Base-by-base conservation (phyloP, 2,329 filamentous ascomycete species). In the Hymenoscyphus fraxineus region DNA sequence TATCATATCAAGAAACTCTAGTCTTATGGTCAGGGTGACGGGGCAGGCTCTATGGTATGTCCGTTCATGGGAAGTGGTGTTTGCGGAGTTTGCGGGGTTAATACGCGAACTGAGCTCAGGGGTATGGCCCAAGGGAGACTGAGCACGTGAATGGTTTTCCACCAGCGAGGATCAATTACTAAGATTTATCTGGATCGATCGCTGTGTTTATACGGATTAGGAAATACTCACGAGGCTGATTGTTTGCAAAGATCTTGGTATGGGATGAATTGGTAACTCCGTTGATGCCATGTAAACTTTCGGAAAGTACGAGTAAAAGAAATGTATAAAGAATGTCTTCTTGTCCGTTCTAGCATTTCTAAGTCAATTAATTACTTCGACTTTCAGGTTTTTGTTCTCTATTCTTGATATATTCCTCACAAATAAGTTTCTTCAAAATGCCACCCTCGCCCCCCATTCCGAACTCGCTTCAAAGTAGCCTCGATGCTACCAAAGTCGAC, bases 401-500 rank as follows among this genome's bases (percentile, higher is more conserved):
- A 10, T 27, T 13, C 47, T 51, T 19, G 1, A 13, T 13, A 22
- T 12, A 10, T 51, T 51, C 6, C 4, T 12, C 19, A 4, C 1
- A 51, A 12, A 51, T 3, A 27, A 27, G 22, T 9, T 2, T 35
- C 32, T 2, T 35, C 32, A 35, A 1, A 35, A 51, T 51, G 47
- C 47, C n/a, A 22, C 47, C 44, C 9, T 22, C 6, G 22, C 12
- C 47, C 12, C 12, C 47, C 12, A 6, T 51, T 22, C 47, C 47
- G 0, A 19, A 9, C 9, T 51, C 47, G 10, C 47, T 69, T 10
- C 62, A 68, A 58, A 56, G 64, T 31, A 67, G 77, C 7, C 22
- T 80, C 15, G 76, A 78, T 31, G 69, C 68, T 40, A 77, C 79
- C 61, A 81, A 81, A 70, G 76, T 75, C 67, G 78, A 81, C 61